Evolutionary conservation across 768 basidiomycete genomes (phyloP).

Genomic region (Boletales sp.): DNA sequence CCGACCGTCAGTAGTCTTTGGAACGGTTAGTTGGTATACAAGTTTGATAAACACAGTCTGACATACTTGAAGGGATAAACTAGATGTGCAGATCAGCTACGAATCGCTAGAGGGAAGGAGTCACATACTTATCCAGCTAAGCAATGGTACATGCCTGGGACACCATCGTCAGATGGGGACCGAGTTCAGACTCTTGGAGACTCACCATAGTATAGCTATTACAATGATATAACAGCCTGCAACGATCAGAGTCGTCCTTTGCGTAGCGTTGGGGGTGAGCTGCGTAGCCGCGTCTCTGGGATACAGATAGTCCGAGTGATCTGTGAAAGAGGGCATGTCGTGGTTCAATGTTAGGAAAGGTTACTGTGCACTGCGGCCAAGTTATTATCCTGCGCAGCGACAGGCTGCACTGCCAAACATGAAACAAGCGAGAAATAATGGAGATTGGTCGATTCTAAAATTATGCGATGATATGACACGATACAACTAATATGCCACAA

Average conservation of each 20-base stretch:
- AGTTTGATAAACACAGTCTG: background rate
- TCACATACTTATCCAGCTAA: constrained; percentile 69
- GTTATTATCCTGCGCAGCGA: background rate
- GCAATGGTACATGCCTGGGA: constrained; percentile 70
- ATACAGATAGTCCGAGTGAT: constrained; percentile 18
- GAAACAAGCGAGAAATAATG: no score
- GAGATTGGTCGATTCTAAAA: background rate
- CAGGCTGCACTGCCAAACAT: background rate
- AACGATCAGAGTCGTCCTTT: constrained; percentile 73
- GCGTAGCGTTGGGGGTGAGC: constrained; percentile 68
- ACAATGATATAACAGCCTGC: constrained; percentile 70
- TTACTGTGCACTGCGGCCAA: constrained; percentile 7
- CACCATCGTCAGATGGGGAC: constrained; percentile 1
- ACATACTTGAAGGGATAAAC: constrained; percentile 91
- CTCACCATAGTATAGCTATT: constrained; percentile 81
- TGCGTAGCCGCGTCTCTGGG: constrained; percentile 24
- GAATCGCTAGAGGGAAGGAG: background rate
- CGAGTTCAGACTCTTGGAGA: background rate
- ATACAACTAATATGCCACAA: constrained; percentile 20
- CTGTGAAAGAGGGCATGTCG: constrained; percentile 27
- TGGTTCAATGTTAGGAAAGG: constrained; percentile 16
- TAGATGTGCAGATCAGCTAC: constrained; percentile 28
- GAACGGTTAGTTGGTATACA: constrained; percentile 15
- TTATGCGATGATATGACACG: constrained; percentile 17
- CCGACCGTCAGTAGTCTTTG: constrained; percentile 78